Evolutionary conservation across 352 stramenopile species (phyloP), one percentile per base, ranked within the genome.

Genomic region (Pilasporangium apinafurcum): DNA sequence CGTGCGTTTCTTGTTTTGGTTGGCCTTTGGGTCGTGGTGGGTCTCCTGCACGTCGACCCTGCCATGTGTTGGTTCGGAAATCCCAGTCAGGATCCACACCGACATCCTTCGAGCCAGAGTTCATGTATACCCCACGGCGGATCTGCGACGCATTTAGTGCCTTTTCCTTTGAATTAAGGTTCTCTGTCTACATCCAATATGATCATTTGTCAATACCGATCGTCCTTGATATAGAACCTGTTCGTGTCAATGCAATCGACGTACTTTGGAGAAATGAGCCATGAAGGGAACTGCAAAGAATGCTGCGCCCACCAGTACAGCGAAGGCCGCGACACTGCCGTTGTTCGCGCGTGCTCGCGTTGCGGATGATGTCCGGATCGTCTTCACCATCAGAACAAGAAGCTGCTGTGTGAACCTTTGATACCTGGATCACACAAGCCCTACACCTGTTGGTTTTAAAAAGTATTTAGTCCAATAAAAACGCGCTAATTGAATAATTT

Each of bases 71-170:
- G 37, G 68, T 86, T 27, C 53, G 52, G 37, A 88, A 64, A 52
- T 92, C 78, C 72, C 76, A 95, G 62, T 92, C 76, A 39, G 78
- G 80, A 51, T 95, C 83, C 5, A 75, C 71, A 27, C 83, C 83
- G 4, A 71, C 76, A 48, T 95, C 83, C 26, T 65, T 65, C 16
- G 74, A 91, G 46, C 78, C 79, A 9, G 81, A 75, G 59, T 95
- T 95, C 16, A 83, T 55, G 60, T 93, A 95, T 16, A 64, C 66
- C 2, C 83, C 83, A 41, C 83, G 80, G 39, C 82, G 82, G 51
- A 90, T 82, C 63, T 88, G 71, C 20, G 69, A 72, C 22, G 68
- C 56, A 39, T 85, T 86, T 24, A 88, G 60, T 46, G 76, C 56
- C 35, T 82, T 65, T 44, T 80, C 55, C 32, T 71, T 67, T 30